phyloP scores from a whole-genome alignment of 2,329 filamentous ascomycete species.

The Aspergillus vadensis region DNA sequence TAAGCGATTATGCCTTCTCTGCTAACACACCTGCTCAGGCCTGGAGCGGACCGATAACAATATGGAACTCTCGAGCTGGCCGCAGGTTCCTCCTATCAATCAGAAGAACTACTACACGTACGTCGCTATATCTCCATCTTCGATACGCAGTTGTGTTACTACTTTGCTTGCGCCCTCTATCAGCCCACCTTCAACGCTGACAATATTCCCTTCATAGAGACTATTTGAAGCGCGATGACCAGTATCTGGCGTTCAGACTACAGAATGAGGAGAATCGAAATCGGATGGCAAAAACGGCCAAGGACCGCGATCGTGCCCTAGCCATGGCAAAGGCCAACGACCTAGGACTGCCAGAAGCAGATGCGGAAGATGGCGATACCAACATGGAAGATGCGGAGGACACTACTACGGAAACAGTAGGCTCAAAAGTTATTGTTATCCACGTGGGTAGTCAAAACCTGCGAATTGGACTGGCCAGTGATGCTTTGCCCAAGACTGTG shows the following conservation, averaged over 20 bases:
- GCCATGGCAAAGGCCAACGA: constrained; percentile 73
- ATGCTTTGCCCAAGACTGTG: constrained; percentile 89
- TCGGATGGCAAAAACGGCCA: constrained; percentile 78
- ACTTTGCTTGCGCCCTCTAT: background rate
- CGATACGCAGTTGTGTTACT: background rate
- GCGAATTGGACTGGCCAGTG: constrained; percentile 90
- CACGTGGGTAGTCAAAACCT: constrained; percentile 95
- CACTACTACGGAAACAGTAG: constrained; percentile 64
- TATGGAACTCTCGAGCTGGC: constrained; percentile 94
- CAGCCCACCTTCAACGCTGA: constrained; percentile 13
- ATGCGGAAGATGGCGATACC: constrained; percentile 51
- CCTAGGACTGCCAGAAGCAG: constrained; percentile 56
- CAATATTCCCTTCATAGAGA: constrained; percentile 59
- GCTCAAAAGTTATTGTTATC: constrained; percentile 90
- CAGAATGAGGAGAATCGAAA: constrained; percentile 86
- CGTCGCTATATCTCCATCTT: constrained; percentile 32
- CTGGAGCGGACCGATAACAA: constrained; percentile 97
- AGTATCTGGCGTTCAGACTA: constrained; percentile 83
- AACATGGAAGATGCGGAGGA: constrained; percentile 61
- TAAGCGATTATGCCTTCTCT: background rate
- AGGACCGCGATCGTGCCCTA: constrained; percentile 82
- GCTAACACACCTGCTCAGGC: constrained; percentile 55
- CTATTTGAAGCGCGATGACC: constrained; percentile 97
- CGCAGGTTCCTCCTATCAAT: constrained; percentile 89
- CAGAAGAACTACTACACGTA: constrained; percentile 99